Percentiles rank a stretch among this genome's conserved stretches.
phyloP scores from a whole-genome alignment of 2,329 filamentous ascomycete genomes.

The Immersiporthe knoxdaviesiana region DNA sequence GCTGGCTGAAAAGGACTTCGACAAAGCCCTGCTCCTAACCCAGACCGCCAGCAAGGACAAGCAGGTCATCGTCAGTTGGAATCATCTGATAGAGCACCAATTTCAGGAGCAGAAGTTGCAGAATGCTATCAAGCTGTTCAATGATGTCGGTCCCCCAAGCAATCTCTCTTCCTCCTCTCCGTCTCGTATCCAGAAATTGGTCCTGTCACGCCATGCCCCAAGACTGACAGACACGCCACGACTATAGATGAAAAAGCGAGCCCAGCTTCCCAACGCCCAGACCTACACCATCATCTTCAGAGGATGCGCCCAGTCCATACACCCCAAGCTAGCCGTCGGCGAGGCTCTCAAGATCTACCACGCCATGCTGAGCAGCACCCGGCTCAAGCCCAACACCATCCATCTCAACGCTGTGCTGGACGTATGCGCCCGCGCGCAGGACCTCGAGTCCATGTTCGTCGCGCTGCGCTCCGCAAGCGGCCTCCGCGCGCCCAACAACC shows the following conservation, averaged over 20 bases:
- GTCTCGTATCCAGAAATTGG: neutral
- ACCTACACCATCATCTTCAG: conserved; percentile 85
- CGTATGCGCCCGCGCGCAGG: conserved; percentile 73
- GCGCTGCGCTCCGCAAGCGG: conserved; percentile 74
- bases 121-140: conserved; percentile 78
- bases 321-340: conserved; percentile 61
- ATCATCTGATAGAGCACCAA: conserved; percentile 76
- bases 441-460: conserved; percentile 81
- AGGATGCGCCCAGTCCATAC: conserved; percentile 67
- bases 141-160: conserved; percentile 66
- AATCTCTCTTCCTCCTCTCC: neutral
- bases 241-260: conserved; percentile 88
- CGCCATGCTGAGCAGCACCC: conserved; percentile 66
- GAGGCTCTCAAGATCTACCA: conserved; percentile 79
- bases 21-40: conserved; percentile 70
- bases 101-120: conserved; percentile 64
- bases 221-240: conserved; percentile 29
- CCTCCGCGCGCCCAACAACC: conserved; percentile 64
- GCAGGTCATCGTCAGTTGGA: conserved; percentile 80
- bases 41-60: conserved; percentile 68
- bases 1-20: conserved; percentile 61
- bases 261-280: conserved; percentile 74
- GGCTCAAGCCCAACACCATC: conserved; percentile 72
- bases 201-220: neutral
- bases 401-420: conserved; percentile 89